Conservation (phyloP, 1,284 basidiomycete species). For the Microbotryum saponariae region DNA sequence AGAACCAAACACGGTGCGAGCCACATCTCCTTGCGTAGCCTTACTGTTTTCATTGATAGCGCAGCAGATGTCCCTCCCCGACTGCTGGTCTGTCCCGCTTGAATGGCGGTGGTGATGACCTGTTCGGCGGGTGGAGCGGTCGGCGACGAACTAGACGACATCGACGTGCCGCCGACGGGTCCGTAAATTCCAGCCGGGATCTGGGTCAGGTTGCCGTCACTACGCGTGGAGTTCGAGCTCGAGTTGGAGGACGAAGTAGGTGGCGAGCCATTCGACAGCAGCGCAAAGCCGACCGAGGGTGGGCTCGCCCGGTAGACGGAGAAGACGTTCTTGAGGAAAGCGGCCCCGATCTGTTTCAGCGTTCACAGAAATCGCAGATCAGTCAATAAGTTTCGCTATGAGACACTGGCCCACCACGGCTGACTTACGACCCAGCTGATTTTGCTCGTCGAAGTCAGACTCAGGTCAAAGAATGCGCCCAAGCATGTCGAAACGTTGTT, state of each 20-base stretch:
- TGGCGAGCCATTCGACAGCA: conserved; percentile 33
- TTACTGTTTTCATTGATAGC: neutral
- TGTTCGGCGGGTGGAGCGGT: conserved; percentile 11
- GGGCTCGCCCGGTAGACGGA: conserved; percentile 46
- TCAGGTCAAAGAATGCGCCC: conserved; percentile 37
- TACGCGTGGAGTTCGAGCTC: conserved; percentile 8
- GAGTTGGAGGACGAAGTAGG: neutral
- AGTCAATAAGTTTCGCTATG: neutral
- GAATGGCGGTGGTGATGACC: conserved; percentile 28
- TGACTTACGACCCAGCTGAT: conserved; percentile 45
- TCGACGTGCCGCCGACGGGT: conserved; percentile 13
- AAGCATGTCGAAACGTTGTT: conserved; percentile 36
- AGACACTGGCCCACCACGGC: neutral
- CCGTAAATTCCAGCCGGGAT: conserved; percentile 26
- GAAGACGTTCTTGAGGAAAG: conserved; percentile 40
- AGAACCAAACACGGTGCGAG: too few relatives aligned
- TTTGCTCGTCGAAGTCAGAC: conserved; percentile 44
- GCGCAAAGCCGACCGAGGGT: conserved; percentile 46
- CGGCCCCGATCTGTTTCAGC: conserved; percentile 33
- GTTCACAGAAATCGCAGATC: neutral
- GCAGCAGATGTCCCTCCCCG: neutral
- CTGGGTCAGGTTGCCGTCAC: conserved; percentile 9
- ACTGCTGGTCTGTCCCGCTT: conserved; percentile 19
- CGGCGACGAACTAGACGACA: too few relatives aligned
- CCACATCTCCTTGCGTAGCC: too few relatives aligned